phyloP scores from a whole-genome alignment of 139 green algal genomes.

The Asterochloris sp. region DNA sequence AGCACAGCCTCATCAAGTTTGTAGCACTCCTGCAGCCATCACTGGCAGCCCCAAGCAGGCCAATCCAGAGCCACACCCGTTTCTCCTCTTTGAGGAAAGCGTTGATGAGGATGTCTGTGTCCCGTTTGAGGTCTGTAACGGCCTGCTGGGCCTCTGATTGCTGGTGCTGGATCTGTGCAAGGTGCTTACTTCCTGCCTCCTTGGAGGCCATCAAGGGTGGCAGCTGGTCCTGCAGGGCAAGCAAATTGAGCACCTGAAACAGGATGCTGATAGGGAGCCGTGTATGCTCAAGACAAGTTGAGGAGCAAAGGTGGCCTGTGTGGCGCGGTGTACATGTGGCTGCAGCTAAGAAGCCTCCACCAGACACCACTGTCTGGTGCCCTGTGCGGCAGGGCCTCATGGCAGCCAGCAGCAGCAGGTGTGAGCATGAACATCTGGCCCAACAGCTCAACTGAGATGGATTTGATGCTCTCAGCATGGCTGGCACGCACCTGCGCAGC shows the following conservation, averaged over 20 bases:
- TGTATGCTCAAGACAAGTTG: no score
- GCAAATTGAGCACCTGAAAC: not conserved
- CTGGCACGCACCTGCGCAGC: no score
- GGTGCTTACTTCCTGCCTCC: not conserved
- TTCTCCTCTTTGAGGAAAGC: constrained; percentile 20
- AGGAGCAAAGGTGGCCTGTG: no score
- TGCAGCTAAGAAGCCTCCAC: no score
- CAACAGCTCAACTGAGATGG: no score
- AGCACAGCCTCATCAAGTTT: not conserved
- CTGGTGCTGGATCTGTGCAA: not conserved
- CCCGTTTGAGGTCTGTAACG: constrained; percentile 4
- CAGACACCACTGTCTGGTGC: no score
- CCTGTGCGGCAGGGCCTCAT: no score
- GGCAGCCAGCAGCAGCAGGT: no score
- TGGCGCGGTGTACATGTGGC: no score
- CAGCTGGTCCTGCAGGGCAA: not conserved
- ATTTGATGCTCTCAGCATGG: no score
- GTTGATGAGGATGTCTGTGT: constrained; percentile 21
- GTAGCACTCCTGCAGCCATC: not conserved
- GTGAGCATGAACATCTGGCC: no score
- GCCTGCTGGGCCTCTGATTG: not conserved
- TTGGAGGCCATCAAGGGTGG: not conserved
- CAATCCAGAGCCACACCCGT: not conserved
- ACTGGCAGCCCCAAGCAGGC: not conserved
- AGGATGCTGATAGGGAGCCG: not conserved